phyloP scores from a whole-genome alignment of 1,139 yeast species.

The Yarrowia galli region DNA sequence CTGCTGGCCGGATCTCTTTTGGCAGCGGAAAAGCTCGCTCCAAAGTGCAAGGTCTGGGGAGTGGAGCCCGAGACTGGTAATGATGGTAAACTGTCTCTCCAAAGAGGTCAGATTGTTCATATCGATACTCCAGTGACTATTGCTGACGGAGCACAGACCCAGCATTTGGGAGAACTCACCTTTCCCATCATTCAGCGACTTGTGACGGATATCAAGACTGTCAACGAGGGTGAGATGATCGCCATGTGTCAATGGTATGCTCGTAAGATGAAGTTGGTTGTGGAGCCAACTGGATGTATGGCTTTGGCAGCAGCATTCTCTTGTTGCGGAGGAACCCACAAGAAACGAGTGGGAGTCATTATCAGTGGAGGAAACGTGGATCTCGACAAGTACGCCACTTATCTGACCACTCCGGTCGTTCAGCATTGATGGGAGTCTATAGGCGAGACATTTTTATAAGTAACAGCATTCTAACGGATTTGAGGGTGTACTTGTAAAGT shows the following conservation, averaged over 20 bases:
- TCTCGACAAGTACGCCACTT: conserved; percentile 28
- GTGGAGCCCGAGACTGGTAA: conserved; percentile 31
- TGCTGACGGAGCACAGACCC: conserved; percentile 33
- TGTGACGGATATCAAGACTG: conserved; percentile 24
- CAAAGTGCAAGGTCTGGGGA: conserved; percentile 26
- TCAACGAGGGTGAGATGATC: conserved; percentile 10
- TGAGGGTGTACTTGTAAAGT: too few species aligned
- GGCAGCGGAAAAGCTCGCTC: conserved; percentile 23
- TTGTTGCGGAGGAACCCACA: conserved; percentile 9
- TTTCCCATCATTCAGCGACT: conserved; percentile 25
- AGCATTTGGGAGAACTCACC: conserved; percentile 24
- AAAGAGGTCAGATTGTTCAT: conserved; percentile 21
- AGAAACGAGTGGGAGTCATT: conserved; percentile 23
- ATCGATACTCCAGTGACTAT: conserved; percentile 34
- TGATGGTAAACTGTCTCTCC: conserved; percentile 22
- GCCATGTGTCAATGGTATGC: conserved; percentile 19
- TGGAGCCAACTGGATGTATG: conserved; percentile 23
- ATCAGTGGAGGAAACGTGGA: conserved; percentile 32
- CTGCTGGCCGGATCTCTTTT: conserved; percentile 27
- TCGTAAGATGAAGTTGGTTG: conserved; percentile 29
- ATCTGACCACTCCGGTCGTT: conserved; percentile 14
- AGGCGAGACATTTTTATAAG: neutral
- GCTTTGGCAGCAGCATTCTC: conserved; percentile 25
- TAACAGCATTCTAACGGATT: conserved; percentile 2
- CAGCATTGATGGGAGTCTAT: neutral